Evolutionary conservation across 2,329 filamentous ascomycete genomes (phyloP).

Genomic region (Diaporthe capsici): DNA sequence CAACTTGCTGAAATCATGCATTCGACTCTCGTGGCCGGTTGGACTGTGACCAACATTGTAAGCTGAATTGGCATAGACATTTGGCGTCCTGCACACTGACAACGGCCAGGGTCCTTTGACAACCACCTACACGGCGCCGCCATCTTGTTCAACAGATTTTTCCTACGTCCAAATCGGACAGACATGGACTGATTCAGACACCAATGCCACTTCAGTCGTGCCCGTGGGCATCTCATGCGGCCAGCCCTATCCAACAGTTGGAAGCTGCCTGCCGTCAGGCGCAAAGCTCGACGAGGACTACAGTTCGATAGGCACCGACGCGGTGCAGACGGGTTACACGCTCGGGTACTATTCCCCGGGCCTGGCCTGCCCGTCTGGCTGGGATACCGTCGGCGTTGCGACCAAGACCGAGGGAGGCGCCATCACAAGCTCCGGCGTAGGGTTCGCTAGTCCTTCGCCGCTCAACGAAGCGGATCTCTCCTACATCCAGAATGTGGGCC

Average conservation of each 20-base stretch:
- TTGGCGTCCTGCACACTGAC: background rate
- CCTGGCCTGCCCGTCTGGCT: slow-evolving; percentile 29
- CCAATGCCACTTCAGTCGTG: background rate
- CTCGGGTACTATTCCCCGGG: slow-evolving; percentile 34
- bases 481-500: background rate
- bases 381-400: slow-evolving; percentile 32
- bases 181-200: background rate
- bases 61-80: background rate
- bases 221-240: background rate
- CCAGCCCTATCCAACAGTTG: background rate
- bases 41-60: slow-evolving; percentile 15
- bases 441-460: background rate
- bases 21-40: slow-evolving; percentile 12
- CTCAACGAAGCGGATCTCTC: background rate
- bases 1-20: background rate
- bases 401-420: slow-evolving; percentile 32
- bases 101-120: slow-evolving; percentile 35
- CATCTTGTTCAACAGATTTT: slow-evolving; percentile 18
- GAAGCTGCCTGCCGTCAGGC: slow-evolving; percentile 36
- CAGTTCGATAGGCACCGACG: background rate
- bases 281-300: slow-evolving; percentile 7
- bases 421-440: slow-evolving; percentile 28
- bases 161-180: background rate
- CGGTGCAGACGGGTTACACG: background rate
- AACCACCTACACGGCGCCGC: slow-evolving; percentile 35